Evolutionary conservation across 2,329 filamentous ascomycete species (phyloP).

Genomic region (Aspergillus sp.): DNA sequence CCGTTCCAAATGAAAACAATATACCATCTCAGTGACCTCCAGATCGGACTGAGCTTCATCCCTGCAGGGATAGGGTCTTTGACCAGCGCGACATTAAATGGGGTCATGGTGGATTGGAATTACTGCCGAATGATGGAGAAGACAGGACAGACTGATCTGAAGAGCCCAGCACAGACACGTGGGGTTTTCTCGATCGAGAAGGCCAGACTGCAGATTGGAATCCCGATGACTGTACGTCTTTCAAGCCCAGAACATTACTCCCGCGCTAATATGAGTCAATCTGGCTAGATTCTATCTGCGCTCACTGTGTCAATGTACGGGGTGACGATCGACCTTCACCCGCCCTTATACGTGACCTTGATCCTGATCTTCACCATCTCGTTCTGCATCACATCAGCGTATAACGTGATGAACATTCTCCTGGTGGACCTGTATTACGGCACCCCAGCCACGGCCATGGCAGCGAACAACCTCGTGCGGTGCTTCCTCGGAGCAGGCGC

Average conservation of each 20-base stretch:
- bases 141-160: constrained; percentile 31
- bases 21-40: constrained; percentile 42
- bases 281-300: constrained; percentile 6
- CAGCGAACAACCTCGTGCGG: constrained; percentile 44
- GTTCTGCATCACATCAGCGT: constrained; percentile 40
- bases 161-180: constrained; percentile 30
- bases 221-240: constrained; percentile 22
- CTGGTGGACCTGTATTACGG: constrained; percentile 46
- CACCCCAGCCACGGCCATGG: constrained; percentile 42
- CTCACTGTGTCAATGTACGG: constrained; percentile 38
- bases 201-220: constrained; percentile 41
- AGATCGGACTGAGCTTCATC: constrained; percentile 44
- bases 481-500: constrained; percentile 46
- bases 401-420: constrained; percentile 47
- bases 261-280: not conserved
- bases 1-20: constrained; percentile 34
- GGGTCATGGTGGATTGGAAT: constrained; percentile 45
- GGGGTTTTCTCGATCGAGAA: constrained; percentile 44
- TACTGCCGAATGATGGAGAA: constrained; percentile 37
- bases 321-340: constrained; percentile 38
- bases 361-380: constrained; percentile 39
- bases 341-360: constrained; percentile 36
- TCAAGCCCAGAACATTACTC: too few species aligned
- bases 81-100: constrained; percentile 40
- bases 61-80: constrained; percentile 42